Percentiles rank a stretch among this genome's conserved stretches.
Evolutionary conservation across 2,329 filamentous ascomycete genomes (phyloP).

Genomic region (Fonsecaea pedrosoi): DNA sequence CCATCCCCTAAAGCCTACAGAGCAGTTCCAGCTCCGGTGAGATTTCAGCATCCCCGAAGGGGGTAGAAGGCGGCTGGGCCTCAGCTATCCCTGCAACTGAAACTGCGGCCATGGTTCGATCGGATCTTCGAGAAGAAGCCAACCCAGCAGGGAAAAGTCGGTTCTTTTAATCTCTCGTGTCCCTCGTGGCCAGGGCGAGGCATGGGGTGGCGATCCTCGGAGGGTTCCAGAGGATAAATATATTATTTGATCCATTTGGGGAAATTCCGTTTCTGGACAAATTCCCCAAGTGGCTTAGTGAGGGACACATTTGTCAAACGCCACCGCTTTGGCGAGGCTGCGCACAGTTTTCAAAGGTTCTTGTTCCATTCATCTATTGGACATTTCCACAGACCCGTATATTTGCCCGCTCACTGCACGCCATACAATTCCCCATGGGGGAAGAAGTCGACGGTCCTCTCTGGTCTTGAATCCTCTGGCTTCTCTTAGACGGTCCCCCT

Average conservation of each 20-base stretch:
- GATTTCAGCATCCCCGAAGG: neutral
- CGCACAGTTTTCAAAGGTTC: neutral
- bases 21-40: conserved; percentile 11
- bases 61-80: neutral
- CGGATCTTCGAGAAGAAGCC: neutral
- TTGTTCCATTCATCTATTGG: neutral
- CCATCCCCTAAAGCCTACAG: conserved; percentile 8
- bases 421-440: conserved; percentile 9
- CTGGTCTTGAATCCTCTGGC: too few species aligned
- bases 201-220: neutral
- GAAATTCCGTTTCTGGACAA: conserved; percentile 19
- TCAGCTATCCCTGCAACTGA: conserved; percentile 5
- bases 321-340: neutral
- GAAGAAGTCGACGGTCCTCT: neutral
- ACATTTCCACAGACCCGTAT: neutral
- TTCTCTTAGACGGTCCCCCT: too few species aligned
- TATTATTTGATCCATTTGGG: neutral
- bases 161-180: neutral
- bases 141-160: neutral
- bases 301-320: neutral
- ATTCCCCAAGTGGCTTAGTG: conserved; percentile 24
- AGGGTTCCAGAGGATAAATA: neutral
- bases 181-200: neutral
- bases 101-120: neutral
- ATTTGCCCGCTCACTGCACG: neutral